A percentile compares a stretch with the other conserved stretches of the same genome.
These are phyloP conservation scores for Ammopiptanthus mongolicus DNA, from an alignment of 306 rosid species.

Conservation along the genomic window DNA sequence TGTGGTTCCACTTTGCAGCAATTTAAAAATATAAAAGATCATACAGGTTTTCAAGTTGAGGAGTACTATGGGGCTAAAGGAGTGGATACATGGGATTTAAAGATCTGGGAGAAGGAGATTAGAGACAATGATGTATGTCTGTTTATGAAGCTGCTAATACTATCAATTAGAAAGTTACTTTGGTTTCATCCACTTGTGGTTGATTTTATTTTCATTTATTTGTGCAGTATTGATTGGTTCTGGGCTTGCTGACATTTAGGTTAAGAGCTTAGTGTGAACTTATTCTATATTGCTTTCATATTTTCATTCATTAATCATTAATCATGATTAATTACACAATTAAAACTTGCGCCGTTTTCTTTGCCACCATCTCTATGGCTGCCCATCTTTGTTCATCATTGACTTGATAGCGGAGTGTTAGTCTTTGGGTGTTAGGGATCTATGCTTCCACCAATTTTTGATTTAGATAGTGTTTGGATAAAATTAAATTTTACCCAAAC, in stretches of 20 bases:
- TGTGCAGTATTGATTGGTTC: neutral
- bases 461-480: too few species aligned
- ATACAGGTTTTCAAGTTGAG: slow-evolving; percentile 54
- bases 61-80: slow-evolving; percentile 81
- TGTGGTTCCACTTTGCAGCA: slow-evolving; percentile 64
- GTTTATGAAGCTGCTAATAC: slow-evolving; percentile 2
- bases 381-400: neutral
- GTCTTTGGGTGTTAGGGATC: neutral
- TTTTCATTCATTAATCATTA: slow-evolving; percentile 1
- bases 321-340: neutral
- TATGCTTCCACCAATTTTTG: neutral
- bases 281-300: neutral
- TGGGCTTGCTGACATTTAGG: neutral
- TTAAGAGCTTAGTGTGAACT: neutral
- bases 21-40: slow-evolving; percentile 45
- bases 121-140: slow-evolving; percentile 59
- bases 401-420: neutral
- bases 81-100: slow-evolving; percentile 65
- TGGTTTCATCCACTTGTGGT: neutral
- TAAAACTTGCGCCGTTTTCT: neutral
- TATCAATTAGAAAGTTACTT: neutral
- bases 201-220: slow-evolving; percentile 11
- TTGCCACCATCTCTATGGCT: neutral
- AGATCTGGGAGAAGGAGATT: slow-evolving; percentile 69
- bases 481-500: too few species aligned